phyloP scores from a whole-genome alignment of 2,329 filamentous ascomycete species.

The Aspergillus latus region DNA sequence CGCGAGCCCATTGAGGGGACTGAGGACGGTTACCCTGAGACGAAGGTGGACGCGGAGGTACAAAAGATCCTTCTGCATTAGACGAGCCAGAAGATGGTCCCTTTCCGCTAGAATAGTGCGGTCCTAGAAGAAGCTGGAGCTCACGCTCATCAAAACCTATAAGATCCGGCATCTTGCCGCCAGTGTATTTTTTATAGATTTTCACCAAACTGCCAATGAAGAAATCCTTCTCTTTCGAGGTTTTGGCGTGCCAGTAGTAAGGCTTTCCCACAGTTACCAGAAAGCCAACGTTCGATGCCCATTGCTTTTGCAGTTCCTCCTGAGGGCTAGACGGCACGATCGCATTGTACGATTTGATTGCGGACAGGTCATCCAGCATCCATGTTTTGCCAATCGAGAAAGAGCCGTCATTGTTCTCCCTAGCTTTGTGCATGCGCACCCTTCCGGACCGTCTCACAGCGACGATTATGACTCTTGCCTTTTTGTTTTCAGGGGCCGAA shows the following conservation, averaged over 20 bases:
- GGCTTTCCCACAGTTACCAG: slow-evolving; percentile 85
- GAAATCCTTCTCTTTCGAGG: slow-evolving; percentile 95
- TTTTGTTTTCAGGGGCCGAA: slow-evolving; percentile 71
- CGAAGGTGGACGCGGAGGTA: slow-evolving; percentile 31
- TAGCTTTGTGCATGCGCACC: slow-evolving; percentile 93
- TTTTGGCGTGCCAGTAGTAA: slow-evolving; percentile 95
- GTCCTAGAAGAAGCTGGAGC: slow-evolving; percentile 70
- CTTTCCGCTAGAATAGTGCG: slow-evolving; percentile 24
- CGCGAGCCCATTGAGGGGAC: slow-evolving; percentile 32
- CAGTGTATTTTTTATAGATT: slow-evolving; percentile 95
- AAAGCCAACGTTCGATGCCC: slow-evolving; percentile 83
- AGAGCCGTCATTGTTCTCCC: slow-evolving; percentile 88
- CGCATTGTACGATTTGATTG: slow-evolving; percentile 78
- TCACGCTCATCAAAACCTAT: slow-evolving; percentile 80
- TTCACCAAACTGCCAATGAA: slow-evolving; percentile 96
- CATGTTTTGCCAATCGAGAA: slow-evolving; percentile 99
- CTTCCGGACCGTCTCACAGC: slow-evolving; percentile 88
- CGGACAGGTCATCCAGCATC: slow-evolving; percentile 85
- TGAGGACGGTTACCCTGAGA: slow-evolving; percentile 30
- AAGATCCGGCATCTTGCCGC: slow-evolving; percentile 75
- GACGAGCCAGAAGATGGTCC: slow-evolving; percentile 24
- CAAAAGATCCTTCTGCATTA: slow-evolving; percentile 25
- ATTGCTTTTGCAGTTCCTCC: slow-evolving; percentile 64
- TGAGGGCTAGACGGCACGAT: slow-evolving; percentile 57
- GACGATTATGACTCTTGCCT: slow-evolving; percentile 87